Base-by-base conservation (phyloP, 2,329 filamentous ascomycete species). In the Colletotrichum trifolii region DNA sequence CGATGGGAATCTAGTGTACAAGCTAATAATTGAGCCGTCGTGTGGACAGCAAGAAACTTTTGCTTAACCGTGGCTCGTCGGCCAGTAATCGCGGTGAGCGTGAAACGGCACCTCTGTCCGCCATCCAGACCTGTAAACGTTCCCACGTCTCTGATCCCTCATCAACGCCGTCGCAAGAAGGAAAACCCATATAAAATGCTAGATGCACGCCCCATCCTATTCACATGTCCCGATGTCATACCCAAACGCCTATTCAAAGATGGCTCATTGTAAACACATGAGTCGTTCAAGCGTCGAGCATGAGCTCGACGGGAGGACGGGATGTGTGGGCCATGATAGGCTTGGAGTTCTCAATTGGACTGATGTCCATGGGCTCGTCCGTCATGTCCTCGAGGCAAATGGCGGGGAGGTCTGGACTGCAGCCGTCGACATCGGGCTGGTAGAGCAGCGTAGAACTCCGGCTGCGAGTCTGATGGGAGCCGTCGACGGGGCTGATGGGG, bases 381-480 rank as follows among this genome's bases (percentile, higher is more conserved):
- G 88, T 89, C 81, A 88, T 87, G 72, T 91, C 89, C 71, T 91
- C 87, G 11, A 91, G 88, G 42, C 86, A 85, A 66, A 91, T 89
- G 42, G 87, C 87, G 2, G 89, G 89, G 71, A 91, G 75, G 52
- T 83, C 80, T 6, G 86, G 83, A 73, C 82, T 85, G 62, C 76
- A 79, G 17, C 83, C 84, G 33, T 67, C 39, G 67, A 85, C 82
- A n/a, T 80, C 78, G 0, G 89, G 88, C 70, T 87, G 82, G 79
- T 89, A 91, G 71, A 91, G 87, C 56, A 90, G 81, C 0, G 89
- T 91, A 43, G 85, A 88, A 75, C 87, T 89, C 64, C 87, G 82
- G 73, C 87, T 89, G 68, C 88, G 78, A 47, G 76, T 74, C 74
- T 71, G 36, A 73, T 78, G 62, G 10, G 70, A 69, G 49, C 71